These are phyloP conservation scores for Quercus berberidifolia DNA, from an alignment of 306 rosid species.

Conservation along the genomic window DNA sequence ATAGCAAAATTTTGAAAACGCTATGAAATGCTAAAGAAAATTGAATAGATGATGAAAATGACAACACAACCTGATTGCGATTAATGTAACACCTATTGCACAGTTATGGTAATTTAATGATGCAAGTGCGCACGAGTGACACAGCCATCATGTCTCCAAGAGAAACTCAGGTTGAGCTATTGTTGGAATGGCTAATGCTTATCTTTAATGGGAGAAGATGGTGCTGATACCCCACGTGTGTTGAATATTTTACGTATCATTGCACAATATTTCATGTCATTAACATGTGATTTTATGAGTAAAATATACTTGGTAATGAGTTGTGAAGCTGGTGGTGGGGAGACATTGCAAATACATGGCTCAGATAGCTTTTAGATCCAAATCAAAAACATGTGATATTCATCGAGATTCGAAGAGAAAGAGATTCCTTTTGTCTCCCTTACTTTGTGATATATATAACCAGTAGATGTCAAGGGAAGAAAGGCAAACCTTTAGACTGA, in stretches of 20 bases:
- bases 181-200: not conserved
- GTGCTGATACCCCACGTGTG: not conserved
- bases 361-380: conserved; percentile 26
- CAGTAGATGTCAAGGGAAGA: conserved; percentile 2
- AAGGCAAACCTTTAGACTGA: conserved; percentile 1
- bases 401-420: conserved; percentile 4
- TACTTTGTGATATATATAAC: conserved; percentile 16
- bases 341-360: conserved; percentile 30
- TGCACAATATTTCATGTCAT: not conserved
- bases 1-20: not conserved
- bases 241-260: not conserved
- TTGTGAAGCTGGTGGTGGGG: conserved; percentile 29
- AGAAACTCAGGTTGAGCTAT: not conserved
- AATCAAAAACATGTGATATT: conserved; percentile 18
- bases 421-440: conserved; percentile 37
- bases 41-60: not conserved
- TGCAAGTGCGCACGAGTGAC: not conserved
- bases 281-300: not conserved
- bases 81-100: not conserved
- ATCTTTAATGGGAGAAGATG: not conserved
- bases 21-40: not conserved
- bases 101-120: not conserved
- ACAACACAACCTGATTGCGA: not conserved
- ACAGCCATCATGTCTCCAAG: not conserved
- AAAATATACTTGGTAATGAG: conserved; percentile 15